Evolutionary conservation across 2,329 filamentous ascomycete species (phyloP), one percentile per base, ranked within the genome.

Genomic region (Penicillium sp.): DNA sequence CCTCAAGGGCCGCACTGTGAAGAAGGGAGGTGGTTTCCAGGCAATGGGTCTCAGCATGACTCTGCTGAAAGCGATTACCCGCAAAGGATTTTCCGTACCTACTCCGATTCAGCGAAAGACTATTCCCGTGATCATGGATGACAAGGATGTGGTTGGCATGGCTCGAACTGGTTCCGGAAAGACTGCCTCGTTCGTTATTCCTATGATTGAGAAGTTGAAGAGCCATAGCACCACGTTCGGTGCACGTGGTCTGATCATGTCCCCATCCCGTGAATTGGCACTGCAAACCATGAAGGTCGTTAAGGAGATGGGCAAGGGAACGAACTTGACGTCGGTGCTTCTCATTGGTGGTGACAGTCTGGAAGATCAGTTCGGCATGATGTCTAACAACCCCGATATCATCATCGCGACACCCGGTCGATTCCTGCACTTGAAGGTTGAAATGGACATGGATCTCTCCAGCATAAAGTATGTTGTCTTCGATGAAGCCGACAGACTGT

Each of bases 61-160:
- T 64, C 81, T 99, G 5, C 81, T 99, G 24, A 94, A 95, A 70
- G 91, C 94, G 2, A 97, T 99, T 62, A 85, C 89, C 13, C 85
- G 90, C 66, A 99, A 97, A 77, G 95, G 94, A 16, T 99, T 97
- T 76, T 91, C 89, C 0, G 90, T 97, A 3, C 95, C 95, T 4
- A 99, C 94, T 0, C 94, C 94, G 0, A 99, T 99, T 74, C 94
- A 99, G 78, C 86, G 94, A 65, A 97, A 97, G 76, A 90, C 94
- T 2, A 96, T 99, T 46, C 95, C 94, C 4, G 80, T 97, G 53
- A 86, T 99, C 53, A 81, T 97, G 65, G 89, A 95, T 59, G 85
- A 89, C 52, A 90, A 92, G 76, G 94, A 99, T 81, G 90, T 97
- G n/a, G 93, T 99, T 24, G 95, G 92, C 63, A 99, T 99, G 94